Conservation (phyloP, 768 basidiomycete genomes). For the Tubosaeta sp. region DNA sequence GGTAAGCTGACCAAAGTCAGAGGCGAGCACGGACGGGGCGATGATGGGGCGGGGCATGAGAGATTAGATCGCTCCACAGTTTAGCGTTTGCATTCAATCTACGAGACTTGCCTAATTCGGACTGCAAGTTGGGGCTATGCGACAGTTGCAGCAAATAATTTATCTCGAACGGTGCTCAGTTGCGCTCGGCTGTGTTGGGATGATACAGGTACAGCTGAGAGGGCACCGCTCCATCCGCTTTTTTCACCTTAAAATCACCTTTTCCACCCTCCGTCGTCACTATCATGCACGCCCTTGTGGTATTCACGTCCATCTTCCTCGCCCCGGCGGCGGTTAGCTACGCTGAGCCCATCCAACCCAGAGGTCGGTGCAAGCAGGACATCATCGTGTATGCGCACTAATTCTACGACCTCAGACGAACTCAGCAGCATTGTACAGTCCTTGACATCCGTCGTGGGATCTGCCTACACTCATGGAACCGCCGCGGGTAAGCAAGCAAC, state of each 20-base stretch:
- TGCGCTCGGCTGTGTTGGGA: background rate
- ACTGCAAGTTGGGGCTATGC: background rate
- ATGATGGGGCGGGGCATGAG: constrained; percentile 88
- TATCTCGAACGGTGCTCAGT: too few relatives aligned
- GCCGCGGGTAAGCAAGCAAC: constrained; percentile 15
- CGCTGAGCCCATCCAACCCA: constrained; percentile 36
- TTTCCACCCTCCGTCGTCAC: background rate
- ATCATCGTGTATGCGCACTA: constrained; percentile 1
- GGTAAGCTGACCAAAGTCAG: constrained; percentile 92
- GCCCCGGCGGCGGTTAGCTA: constrained; percentile 31
- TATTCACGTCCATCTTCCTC: constrained; percentile 32
- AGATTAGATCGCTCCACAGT: background rate
- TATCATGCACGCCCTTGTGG: constrained; percentile 28
- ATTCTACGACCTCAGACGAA: constrained; percentile 11
- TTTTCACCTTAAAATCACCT: background rate
- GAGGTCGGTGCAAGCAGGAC: constrained; percentile 40
- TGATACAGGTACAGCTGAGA: background rate
- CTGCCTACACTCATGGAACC: constrained; percentile 30
- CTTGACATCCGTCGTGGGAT: constrained; percentile 34
- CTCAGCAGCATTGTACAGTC: constrained; percentile 39
- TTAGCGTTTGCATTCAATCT: constrained; percentile 6
- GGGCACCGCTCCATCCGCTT: background rate
- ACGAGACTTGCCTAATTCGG: constrained; percentile 27
- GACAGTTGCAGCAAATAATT: too few relatives aligned
- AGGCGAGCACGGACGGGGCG: constrained; percentile 94